Evolutionary conservation across 495 filamentous ascomycete species (phyloP), one percentile per base, ranked within the genome.

Genomic region (Xylaria bambusicola): DNA sequence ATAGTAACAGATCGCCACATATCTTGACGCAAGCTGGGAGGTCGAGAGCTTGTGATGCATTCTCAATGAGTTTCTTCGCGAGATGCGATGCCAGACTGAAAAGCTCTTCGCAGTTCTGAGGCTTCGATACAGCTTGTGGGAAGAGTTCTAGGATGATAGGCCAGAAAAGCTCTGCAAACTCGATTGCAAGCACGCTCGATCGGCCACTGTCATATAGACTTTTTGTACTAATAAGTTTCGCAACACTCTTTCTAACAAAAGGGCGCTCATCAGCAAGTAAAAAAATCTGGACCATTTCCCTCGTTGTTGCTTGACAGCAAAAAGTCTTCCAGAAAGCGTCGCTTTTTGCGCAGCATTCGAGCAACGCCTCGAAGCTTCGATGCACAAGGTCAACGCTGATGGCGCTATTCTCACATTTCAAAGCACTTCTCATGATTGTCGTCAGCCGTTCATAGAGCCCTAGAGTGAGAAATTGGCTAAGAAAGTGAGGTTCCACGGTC

Each of bases 341-440:
- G 52, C 83, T 88, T 45, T 84, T 78, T 12, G 85, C 71, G 41
- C 86, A 89, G 15, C 79, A 83, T 67, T 90, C 84, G 0, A 91
- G 72, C 2, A 93, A 73, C 12, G 84, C 76, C 13, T 83, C 81
- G 51, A 92, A 86, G 26, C 80, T 81, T 40, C 80, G 65, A 45
- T 75, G 68, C 3, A 84, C 62, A 67, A 84, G 64, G 73, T 73
- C 62, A 44, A 78, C 58, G 18, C 76, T 68, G 31, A 67, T 60
- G 31, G 69, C 66, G 20, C 68, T 63, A 15, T 67, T 66, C 29
- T 62, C 26, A 10, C 66, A 57, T 1, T 56, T 49, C 10, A 60
- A 69, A 9, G 66, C 66, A 18, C 60, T 59, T 12, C 50, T 50
- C 2, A 81, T 55, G 6, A 81, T 72, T 4, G 61, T 33, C 13